Base-by-base conservation (phyloP, 1,284 basidiomycete species). In the Pseudozyma thailandica region DNA sequence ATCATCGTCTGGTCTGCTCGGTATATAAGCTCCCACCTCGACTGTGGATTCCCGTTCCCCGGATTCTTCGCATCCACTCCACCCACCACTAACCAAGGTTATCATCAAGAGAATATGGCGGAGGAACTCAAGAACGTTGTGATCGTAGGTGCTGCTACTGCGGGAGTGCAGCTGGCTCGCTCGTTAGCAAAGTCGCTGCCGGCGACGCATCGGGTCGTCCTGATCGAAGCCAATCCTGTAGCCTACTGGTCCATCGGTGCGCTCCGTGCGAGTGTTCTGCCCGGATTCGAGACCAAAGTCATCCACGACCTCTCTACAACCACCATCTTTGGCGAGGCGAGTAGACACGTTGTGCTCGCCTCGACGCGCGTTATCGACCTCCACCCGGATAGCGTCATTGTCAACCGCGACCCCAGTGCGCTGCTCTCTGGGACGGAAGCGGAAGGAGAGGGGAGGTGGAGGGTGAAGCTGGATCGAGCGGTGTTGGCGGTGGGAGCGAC, bases 151-250 rank as follows among this genome's bases (percentile, higher is more conserved):
- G 77, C 72, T 8, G 58, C 72, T 5, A 46, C 50, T 1, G 54
- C 53, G 0, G 77, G 78, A n/a, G 26, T 72, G 9, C 21, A 21
- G 2, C 23, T 69, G 9, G 84, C 81, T 51, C 81, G 81, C 16
- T 43, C 50, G 2, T 78, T 86, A 15, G 58, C 77, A 26, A 76
- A 70, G 38, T 63, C 50, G 5, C 53, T 86, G 1, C 84, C 85
- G 1, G 27, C 60, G 0, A 73, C 81, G 4, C 83, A 85, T 57
- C 81, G 85, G 6, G 72, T 86, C 51, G 72, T 86, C 6, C 71
- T 86, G 5, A 82, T 86, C 61, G 85, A 86, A 52, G 79, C 83
- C 7, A 69, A 78, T 27, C 79, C 80, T 10, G 83, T 76, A 31
- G 75, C 78, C 1, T 84, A 80, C 58, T 84, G 81, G 77, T 73